Conservation (phyloP, 1,284 basidiomycete genomes). For the Cystobasidium slooffiae region DNA sequence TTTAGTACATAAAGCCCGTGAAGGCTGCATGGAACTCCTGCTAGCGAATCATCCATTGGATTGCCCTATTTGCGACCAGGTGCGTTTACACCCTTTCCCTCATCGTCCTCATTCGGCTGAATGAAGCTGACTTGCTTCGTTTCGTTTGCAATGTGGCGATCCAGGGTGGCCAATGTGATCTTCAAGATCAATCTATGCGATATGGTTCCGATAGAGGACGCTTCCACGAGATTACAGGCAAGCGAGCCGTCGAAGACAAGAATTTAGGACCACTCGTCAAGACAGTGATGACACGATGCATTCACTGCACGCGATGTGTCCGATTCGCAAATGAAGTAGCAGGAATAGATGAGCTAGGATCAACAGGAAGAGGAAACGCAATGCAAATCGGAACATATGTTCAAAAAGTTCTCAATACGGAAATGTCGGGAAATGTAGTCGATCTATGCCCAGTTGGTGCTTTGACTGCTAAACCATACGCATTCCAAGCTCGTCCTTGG, state of each 20-base stretch:
- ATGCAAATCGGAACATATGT: conserved; percentile 99
- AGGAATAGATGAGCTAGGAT: conserved; percentile 95
- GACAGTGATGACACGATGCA: conserved; percentile 99
- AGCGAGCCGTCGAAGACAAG: conserved; percentile 98
- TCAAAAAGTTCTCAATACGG: conserved; percentile 95
- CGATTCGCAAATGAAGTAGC: conserved; percentile 99
- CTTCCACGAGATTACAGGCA: conserved; percentile 97
- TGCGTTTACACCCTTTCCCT: neutral
- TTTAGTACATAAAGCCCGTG: conserved; percentile 90
- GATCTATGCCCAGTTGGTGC: conserved; percentile 98
- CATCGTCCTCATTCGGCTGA: neutral
- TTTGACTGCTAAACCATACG: conserved; percentile 96
- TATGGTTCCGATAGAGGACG: conserved; percentile 96
- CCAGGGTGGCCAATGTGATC: conserved; percentile 79
- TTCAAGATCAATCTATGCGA: conserved; percentile 99
- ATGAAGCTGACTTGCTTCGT: neutral
- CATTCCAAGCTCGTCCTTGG: conserved; percentile 96
- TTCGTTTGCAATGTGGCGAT: neutral
- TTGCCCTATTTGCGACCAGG: conserved; percentile 93
- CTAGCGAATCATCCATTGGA: conserved; percentile 97
- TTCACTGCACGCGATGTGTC: conserved; percentile 98
- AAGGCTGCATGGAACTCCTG: conserved; percentile 78
- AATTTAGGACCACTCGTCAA: conserved; percentile 97
- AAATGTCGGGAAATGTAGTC: conserved; percentile 95
- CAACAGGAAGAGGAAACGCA: conserved; percentile 96